Evolutionary conservation across 352 stramenopile species (phyloP), one percentile per base, ranked within the genome.

Genomic region (Globisporangium nodosum): DNA sequence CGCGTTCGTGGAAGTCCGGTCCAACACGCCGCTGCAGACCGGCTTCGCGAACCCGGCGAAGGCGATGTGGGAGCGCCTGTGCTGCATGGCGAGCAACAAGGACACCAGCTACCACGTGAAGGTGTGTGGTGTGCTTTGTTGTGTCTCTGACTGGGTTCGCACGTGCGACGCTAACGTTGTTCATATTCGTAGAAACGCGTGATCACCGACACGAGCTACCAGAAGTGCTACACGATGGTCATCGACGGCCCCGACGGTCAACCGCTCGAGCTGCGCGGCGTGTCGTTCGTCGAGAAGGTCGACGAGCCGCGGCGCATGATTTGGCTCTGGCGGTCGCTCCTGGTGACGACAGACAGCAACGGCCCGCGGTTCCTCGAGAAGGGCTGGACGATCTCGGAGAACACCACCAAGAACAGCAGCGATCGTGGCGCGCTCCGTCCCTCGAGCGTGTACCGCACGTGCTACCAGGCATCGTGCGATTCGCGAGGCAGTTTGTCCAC

Each of bases 151-250:
- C 7, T 48, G 43, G 2, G 43, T 9, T 48, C 0, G n/a, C n/a
- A n/a, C n/a, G n/a, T n/a, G n/a, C n/a, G n/a, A n/a, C n/a, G n/a
- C n/a, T n/a, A n/a, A n/a, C n/a, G n/a, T n/a, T n/a, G n/a, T n/a
- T n/a, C n/a, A n/a, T n/a, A n/a, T n/a, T n/a, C n/a, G n/a, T 46
- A 65, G 59, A 60, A 56, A 27, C 59, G 24, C 12, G 24, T 49
- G 6, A 8, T 60, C 33, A 56, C 45, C 27, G 46, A 55, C 2
- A 52, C 45, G 12, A 60, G 39, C 31, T 65, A 48, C 18, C 52
- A 65, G 16, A 65, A 65, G 52, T 56, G 45, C 52, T 65, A 48
- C 31, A 65, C 43, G n/a, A 59, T 65, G 48, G 11, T 56, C 8
- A 56, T 65, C n/a, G 52, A 60, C 18, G 52, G 39, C 6, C 59